Evolutionary conservation across 352 stramenopile genomes (phyloP).

Genomic region (Globisporangium spinosum): DNA sequence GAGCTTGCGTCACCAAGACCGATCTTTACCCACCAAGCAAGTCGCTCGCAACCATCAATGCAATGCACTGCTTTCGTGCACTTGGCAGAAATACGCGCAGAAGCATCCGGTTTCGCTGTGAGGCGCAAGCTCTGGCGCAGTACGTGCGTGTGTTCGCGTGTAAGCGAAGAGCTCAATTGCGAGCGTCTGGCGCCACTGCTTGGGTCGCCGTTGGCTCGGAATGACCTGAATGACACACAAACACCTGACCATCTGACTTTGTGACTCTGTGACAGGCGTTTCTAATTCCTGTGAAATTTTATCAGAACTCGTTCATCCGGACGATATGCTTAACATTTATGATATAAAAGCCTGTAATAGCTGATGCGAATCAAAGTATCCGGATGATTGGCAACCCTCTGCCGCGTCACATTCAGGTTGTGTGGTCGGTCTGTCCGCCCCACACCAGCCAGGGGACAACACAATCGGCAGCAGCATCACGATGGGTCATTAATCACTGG

Average conservation of each 20-base stretch:
- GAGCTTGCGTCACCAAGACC: neutral
- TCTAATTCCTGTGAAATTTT: neutral
- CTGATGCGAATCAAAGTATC: neutral
- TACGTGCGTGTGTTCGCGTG: neutral
- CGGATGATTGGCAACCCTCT: slow-evolving; percentile 3
- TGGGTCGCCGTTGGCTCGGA: neutral
- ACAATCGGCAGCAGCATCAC: neutral
- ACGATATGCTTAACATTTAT: neutral
- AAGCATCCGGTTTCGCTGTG: neutral
- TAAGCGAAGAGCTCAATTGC: neutral
- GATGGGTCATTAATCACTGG: slow-evolving; percentile 5
- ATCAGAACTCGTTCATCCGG: neutral
- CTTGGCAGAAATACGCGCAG: neutral
- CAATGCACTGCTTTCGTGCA: neutral
- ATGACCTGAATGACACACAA: slow-evolving; percentile 1
- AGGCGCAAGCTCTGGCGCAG: neutral
- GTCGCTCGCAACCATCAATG: neutral
- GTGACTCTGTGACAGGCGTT: slow-evolving; percentile 10
- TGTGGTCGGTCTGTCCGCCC: neutral
- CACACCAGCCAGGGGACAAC: slow-evolving; percentile 2
- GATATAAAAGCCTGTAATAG: neutral
- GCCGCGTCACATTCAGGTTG: slow-evolving; percentile 12
- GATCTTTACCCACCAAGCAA: neutral
- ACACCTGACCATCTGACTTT: neutral
- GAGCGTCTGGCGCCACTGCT: neutral